Evolutionary conservation across 495 filamentous ascomycete species (phyloP).

Genomic region (Apodospora peruviana): DNA sequence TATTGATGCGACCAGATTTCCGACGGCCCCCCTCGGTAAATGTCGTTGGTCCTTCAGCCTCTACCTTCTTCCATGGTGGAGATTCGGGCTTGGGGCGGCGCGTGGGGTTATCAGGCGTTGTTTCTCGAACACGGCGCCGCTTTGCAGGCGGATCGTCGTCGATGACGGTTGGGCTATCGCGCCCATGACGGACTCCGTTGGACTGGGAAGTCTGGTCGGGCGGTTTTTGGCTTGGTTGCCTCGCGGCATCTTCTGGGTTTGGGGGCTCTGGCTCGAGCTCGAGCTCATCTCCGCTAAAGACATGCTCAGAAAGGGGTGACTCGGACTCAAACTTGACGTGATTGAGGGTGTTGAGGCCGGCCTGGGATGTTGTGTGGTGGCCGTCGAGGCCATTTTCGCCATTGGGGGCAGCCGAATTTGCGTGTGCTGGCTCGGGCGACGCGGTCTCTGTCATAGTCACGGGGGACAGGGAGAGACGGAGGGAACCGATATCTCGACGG

Average conservation of each 20-base stretch:
- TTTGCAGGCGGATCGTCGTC: conserved; percentile 60
- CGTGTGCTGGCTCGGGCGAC: conserved; percentile 42
- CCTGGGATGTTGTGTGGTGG: conserved; percentile 3
- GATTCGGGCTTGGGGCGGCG: conserved; percentile 53
- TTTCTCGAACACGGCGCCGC: conserved; percentile 59
- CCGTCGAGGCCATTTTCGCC: conserved; percentile 15
- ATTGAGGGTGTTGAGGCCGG: neutral
- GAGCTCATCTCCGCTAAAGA: neutral
- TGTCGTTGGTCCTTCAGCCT: conserved; percentile 80
- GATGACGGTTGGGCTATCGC: neutral
- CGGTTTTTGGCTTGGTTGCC: neutral
- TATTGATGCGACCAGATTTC: conserved; percentile 80
- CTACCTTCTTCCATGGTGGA: conserved; percentile 90
- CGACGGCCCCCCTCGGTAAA: conserved; percentile 76
- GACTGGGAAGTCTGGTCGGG: conserved; percentile 9
- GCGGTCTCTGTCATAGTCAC: conserved; percentile 47
- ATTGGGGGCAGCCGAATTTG: conserved; percentile 23
- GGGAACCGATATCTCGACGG: conserved; percentile 60
- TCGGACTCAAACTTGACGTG: conserved; percentile 1
- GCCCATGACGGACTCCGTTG: conserved; percentile 13
- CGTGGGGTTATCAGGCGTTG: conserved; percentile 27
- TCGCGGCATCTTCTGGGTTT: neutral
- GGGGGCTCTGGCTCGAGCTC: neutral
- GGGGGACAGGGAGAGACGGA: conserved; percentile 30
- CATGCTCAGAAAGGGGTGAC: neutral